A percentile compares a stretch with the other conserved stretches of the same genome.
These are phyloP conservation scores for Podospora conica DNA, from an alignment of 495 filamentous ascomycete species.

Conservation along the genomic window DNA sequence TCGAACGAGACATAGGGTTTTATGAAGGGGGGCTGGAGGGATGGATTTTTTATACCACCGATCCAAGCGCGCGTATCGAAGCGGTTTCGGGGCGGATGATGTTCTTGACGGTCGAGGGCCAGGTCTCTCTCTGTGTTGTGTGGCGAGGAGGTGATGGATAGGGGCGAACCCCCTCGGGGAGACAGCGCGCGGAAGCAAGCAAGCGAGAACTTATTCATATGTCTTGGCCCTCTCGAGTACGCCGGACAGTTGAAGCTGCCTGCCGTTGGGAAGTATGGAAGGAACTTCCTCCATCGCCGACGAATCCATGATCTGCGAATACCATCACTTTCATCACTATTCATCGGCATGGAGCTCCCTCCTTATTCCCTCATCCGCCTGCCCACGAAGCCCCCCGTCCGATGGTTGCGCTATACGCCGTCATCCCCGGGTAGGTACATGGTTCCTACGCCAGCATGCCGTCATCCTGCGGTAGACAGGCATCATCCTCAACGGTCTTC, in stretches of 20 bases:
- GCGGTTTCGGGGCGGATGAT: background rate
- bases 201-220: background rate
- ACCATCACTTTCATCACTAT: too few species aligned
- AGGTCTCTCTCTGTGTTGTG: background rate
- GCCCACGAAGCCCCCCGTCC: too few species aligned
- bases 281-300: too few species aligned
- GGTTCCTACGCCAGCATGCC: too few species aligned
- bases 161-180: background rate
- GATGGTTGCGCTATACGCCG: too few species aligned
- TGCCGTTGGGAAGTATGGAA: background rate
- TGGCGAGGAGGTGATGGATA: background rate
- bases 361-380: too few species aligned
- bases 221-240: background rate
- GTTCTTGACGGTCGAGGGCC: background rate
- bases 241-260: background rate
- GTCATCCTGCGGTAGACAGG: too few species aligned
- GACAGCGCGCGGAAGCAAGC: background rate
- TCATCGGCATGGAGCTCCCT: too few species aligned
- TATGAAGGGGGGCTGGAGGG: background rate
- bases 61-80: background rate
- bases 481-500: too few species aligned
- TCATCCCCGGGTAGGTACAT: too few species aligned
- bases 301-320: too few species aligned
- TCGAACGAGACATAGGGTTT: background rate
- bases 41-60: background rate